A percentile compares a stretch with the other conserved stretches of the same genome.
These are phyloP conservation scores for Coemansia sp. DNA, from an alignment of 192 early-diverging fungal genomes.

Conservation along the genomic window DNA sequence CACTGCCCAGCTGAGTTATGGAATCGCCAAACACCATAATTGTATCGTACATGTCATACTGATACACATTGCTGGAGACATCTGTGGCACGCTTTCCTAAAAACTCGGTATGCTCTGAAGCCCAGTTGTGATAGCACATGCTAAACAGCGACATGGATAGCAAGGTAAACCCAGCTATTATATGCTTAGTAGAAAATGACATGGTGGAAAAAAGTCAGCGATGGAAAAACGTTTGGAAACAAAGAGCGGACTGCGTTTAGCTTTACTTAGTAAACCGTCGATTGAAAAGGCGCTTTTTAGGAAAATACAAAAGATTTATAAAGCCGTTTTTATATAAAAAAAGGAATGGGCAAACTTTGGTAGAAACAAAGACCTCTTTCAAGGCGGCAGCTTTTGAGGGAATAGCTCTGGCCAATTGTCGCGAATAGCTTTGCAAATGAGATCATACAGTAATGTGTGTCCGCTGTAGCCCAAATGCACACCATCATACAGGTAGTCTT, in stretches of 20 bases:
- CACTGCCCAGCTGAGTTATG: constrained; percentile 30
- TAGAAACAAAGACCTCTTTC: background rate
- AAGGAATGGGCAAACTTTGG: background rate
- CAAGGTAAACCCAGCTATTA: too few relatives aligned
- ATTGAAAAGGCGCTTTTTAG: background rate
- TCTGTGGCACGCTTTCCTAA: too few relatives aligned
- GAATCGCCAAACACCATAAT: constrained; percentile 45
- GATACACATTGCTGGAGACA: too few relatives aligned
- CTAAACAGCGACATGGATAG: too few relatives aligned
- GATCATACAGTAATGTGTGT: constrained; percentile 42
- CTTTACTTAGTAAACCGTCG: too few relatives aligned
- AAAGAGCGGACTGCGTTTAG: too few relatives aligned
- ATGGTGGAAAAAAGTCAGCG: too few relatives aligned
- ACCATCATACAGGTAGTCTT: constrained; percentile 55
- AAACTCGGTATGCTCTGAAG: too few relatives aligned
- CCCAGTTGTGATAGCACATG: too few relatives aligned
- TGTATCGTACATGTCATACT: constrained; percentile 25
- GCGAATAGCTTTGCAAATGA: constrained; percentile 9
- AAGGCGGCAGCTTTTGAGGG: background rate
- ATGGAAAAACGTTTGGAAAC: too few relatives aligned
- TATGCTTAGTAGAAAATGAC: too few relatives aligned
- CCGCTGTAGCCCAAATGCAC: constrained; percentile 57
- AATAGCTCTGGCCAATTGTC: constrained; percentile 16
- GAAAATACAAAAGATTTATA: background rate
- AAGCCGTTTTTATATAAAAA: too few relatives aligned